These are phyloP conservation scores for Solanum clarkiae DNA, from an alignment of 257 asterid genomes.

Conservation along the genomic window DNA sequence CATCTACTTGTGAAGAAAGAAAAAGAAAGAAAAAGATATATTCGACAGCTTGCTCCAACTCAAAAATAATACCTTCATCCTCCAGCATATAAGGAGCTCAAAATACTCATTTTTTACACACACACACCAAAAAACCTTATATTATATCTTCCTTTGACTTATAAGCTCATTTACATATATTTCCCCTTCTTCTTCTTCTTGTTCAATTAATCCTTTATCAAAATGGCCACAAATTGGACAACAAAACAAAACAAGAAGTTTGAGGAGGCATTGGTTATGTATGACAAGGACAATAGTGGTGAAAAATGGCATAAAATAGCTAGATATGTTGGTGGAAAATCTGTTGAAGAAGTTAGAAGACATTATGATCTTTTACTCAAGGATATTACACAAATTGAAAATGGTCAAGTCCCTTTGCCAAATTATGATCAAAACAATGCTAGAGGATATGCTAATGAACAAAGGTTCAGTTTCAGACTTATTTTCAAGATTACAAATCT, in stretches of 20 bases:
- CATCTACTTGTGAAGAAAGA: not conserved
- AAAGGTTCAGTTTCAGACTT: conserved; percentile 5
- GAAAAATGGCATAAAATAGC: conserved; percentile 35
- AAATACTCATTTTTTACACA: not conserved
- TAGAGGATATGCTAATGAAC: conserved; percentile 18
- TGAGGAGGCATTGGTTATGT: conserved; percentile 35
- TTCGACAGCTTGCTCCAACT: conserved; percentile 32
- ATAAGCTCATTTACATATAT: not conserved
- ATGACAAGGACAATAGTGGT: conserved; percentile 25
- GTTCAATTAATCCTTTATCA: not conserved
- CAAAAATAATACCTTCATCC: conserved; percentile 8
- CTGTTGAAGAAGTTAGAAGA: conserved; percentile 30
- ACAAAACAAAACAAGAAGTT: conserved; percentile 36
- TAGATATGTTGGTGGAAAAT: conserved; percentile 27
- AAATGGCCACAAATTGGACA: conserved; percentile 48
- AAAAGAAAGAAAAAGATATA: not conserved
- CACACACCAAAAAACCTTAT: conserved; percentile 5
- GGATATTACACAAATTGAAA: conserved; percentile 27
- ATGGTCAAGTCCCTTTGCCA: conserved; percentile 22
- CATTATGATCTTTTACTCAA: conserved; percentile 26
- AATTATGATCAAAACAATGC: conserved; percentile 7
- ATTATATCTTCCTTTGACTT: not conserved
- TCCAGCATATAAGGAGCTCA: not conserved
- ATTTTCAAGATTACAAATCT: too few relatives aligned
- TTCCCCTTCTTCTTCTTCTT: not conserved